phyloP scores from a whole-genome alignment of 768 basidiomycete species.

The Leccinum obscurum region DNA sequence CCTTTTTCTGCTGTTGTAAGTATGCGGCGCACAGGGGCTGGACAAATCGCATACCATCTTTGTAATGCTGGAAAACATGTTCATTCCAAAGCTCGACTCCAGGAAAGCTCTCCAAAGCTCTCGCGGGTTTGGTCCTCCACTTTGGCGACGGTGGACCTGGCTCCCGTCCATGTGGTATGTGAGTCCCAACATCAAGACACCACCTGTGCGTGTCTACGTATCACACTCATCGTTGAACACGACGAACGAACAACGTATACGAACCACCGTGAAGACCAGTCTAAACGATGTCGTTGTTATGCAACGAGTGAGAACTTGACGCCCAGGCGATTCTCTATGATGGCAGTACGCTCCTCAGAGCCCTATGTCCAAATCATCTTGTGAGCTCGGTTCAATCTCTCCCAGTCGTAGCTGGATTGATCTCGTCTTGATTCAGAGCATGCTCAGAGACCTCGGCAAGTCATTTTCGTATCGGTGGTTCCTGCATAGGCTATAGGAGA shows the following conservation, averaged over 20 bases:
- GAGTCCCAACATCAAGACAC: too few species aligned
- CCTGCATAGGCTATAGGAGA: slow-evolving; percentile 39
- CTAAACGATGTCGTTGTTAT: slow-evolving; percentile 50
- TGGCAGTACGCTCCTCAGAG: slow-evolving; percentile 50
- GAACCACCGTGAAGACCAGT: slow-evolving; percentile 46
- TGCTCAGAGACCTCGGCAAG: slow-evolving; percentile 61
- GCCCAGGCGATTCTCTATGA: slow-evolving; percentile 49
- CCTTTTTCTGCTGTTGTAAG: too few species aligned
- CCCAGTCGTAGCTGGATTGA: neutral
- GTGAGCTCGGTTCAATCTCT: slow-evolving; percentile 35
- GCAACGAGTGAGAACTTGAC: slow-evolving; percentile 58
- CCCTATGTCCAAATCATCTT: slow-evolving; percentile 63
- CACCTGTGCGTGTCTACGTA: too few species aligned
- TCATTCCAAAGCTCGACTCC: too few species aligned
- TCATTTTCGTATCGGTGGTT: slow-evolving; percentile 52
- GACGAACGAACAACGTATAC: slow-evolving; percentile 35
- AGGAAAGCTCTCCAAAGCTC: too few species aligned
- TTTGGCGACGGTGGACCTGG: too few species aligned
- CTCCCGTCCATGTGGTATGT: too few species aligned
- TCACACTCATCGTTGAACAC: too few species aligned
- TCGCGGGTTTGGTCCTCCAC: too few species aligned
- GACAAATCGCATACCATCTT: too few species aligned
- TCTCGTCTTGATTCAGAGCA: slow-evolving; percentile 36
- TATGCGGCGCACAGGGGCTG: too few species aligned
- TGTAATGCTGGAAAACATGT: too few species aligned